Percentiles rank a stretch among this genome's conserved stretches.
These are phyloP conservation scores for Diaporthe citri DNA, from an alignment of 2,329 filamentous ascomycete genomes.

Conservation along the genomic window DNA sequence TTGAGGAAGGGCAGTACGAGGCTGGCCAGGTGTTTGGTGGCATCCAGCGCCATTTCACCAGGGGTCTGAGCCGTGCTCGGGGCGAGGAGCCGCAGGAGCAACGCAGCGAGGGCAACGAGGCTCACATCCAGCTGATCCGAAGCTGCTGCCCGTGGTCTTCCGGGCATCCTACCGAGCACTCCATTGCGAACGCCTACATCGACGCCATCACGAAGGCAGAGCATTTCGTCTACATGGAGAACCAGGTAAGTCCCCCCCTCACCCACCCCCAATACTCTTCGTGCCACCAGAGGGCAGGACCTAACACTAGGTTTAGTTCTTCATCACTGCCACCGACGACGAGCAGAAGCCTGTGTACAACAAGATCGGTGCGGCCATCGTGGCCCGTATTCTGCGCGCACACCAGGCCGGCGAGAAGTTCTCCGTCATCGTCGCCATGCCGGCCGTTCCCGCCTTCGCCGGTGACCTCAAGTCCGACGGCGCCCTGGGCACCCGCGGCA, in stretches of 20 bases:
- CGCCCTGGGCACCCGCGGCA: constrained; percentile 81
- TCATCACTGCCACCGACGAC: constrained; percentile 83
- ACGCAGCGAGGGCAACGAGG: constrained; percentile 43
- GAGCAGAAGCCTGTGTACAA: constrained; percentile 81
- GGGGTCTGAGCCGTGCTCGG: constrained; percentile 54
- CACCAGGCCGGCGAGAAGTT: constrained; percentile 75
- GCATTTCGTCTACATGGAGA: constrained; percentile 85
- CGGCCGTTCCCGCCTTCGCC: constrained; percentile 84
- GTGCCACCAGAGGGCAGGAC: no score
- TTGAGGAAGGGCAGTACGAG: constrained; percentile 43
- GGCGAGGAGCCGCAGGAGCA: constrained; percentile 45
- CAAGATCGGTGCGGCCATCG: constrained; percentile 82
- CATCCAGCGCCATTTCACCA: constrained; percentile 50
- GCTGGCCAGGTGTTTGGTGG: constrained; percentile 45
- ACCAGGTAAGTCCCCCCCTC: constrained; percentile 64
- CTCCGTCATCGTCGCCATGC: constrained; percentile 83
- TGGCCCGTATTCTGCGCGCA: constrained; percentile 81
- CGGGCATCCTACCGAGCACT: constrained; percentile 72
- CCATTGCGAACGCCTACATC: constrained; percentile 88
- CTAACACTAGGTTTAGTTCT: constrained; percentile 68
- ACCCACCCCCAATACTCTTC: no score
- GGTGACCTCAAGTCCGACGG: constrained; percentile 81
- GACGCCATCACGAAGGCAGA: constrained; percentile 76
- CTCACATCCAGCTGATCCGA: constrained; percentile 60
- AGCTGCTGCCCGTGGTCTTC: constrained; percentile 66